Evolutionary conservation across 495 filamentous ascomycete species (phyloP).

Genomic region (Terfezia claveryi): DNA sequence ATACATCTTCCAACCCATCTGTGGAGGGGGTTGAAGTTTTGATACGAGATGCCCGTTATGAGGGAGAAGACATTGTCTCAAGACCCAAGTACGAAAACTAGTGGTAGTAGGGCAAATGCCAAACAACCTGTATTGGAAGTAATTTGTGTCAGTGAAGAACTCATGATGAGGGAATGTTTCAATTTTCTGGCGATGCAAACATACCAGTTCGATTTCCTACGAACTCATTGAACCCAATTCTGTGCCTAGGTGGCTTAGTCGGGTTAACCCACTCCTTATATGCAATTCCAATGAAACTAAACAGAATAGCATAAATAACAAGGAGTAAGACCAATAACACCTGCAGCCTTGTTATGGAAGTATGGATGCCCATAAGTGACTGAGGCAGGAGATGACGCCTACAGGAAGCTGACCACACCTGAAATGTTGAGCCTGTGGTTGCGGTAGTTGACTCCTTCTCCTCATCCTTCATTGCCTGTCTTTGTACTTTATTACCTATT

Average conservation of each 20-base stretch:
- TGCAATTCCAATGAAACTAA: constrained; percentile 4
- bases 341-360: constrained; percentile 3
- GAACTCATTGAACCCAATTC: constrained; percentile 3
- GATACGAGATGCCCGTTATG: constrained; percentile 42
- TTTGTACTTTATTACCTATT: too few species aligned
- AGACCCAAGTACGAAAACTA: constrained; percentile 35
- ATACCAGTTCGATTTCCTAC: constrained; percentile 37
- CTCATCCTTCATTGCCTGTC: too few species aligned
- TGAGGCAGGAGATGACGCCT: background rate
- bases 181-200: constrained; percentile 19
- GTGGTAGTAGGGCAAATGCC: constrained; percentile 43
- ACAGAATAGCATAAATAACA: constrained; percentile 1
- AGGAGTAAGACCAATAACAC: constrained; percentile 2
- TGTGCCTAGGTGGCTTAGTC: constrained; percentile 32
- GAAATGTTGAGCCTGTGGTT: background rate
- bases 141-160: background rate
- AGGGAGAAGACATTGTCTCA: constrained; percentile 39
- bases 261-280: constrained; percentile 18
- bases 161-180: background rate
- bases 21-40: constrained; percentile 48
- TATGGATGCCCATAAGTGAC: background rate
- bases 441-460: too few species aligned
- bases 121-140: constrained; percentile 32
- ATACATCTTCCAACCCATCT: constrained; percentile 44
- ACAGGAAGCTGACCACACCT: background rate